phyloP scores from a whole-genome alignment of 495 filamentous ascomycete genomes.

The Neurospora sp. region DNA sequence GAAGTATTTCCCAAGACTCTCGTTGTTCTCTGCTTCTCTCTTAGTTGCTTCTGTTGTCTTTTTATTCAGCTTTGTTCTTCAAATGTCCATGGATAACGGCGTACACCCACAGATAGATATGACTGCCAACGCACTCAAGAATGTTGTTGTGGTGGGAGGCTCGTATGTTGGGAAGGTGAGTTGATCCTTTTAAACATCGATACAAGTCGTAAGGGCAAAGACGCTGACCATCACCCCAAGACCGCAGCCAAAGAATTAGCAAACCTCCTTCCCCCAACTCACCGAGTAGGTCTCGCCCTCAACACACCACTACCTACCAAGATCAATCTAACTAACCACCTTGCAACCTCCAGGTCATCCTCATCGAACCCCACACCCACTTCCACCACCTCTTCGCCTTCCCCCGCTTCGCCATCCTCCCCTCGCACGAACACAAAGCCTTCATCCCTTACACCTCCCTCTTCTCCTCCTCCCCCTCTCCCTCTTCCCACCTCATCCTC shows the following conservation, averaged over 20 bases:
- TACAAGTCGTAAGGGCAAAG: too few species aligned
- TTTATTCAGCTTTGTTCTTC: neutral
- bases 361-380: constrained; percentile 43
- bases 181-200: neutral
- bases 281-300: constrained; percentile 13
- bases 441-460: constrained; percentile 42
- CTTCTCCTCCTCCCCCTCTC: constrained; percentile 25
- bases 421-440: constrained; percentile 44
- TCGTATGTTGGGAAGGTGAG: constrained; percentile 20
- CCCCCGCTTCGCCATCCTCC: constrained; percentile 42
- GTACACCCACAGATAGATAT: neutral
- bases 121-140: constrained; percentile 7
- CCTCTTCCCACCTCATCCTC: constrained; percentile 28
- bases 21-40: neutral
- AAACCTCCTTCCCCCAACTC: constrained; percentile 15
- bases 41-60: neutral
- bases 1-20: neutral
- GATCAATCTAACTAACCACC: neutral
- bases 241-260: constrained; percentile 17
- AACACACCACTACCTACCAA: neutral
- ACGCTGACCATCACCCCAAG: constrained; percentile 1
- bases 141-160: constrained; percentile 19
- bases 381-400: constrained; percentile 47
- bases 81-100: neutral
- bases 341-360: constrained; percentile 26